A percentile compares a stretch with the other conserved stretches of the same genome.
phyloP scores from a whole-genome alignment of 2,329 filamentous ascomycete genomes.

The Mycocentrospora acerina region DNA sequence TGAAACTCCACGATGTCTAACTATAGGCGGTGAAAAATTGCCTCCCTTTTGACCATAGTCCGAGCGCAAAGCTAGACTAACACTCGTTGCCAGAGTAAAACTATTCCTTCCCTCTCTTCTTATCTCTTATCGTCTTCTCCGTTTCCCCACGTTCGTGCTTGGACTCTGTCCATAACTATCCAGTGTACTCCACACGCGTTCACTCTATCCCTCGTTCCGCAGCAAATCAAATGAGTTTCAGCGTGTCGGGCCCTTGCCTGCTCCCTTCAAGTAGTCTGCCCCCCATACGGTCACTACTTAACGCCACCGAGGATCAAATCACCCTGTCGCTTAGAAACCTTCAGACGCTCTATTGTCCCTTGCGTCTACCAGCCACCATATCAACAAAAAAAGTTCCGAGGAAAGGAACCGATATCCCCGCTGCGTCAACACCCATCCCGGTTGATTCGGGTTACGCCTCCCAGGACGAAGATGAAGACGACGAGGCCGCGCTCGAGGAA shows the following conservation, averaged over 20 bases:
- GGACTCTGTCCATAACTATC: too few species aligned
- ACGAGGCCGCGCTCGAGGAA: slow-evolving; percentile 21
- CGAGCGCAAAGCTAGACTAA: slow-evolving; percentile 33
- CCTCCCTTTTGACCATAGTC: slow-evolving; percentile 20
- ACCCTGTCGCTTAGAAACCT: slow-evolving; percentile 27
- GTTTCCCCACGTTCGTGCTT: slow-evolving; percentile 22
- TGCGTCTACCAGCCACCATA: slow-evolving; percentile 29
- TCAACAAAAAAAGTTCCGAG: slow-evolving; percentile 11
- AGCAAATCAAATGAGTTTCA: slow-evolving; percentile 27
- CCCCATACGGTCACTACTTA: slow-evolving; percentile 24
- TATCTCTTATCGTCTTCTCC: slow-evolving; percentile 20
- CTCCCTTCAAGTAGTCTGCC: slow-evolving; percentile 38
- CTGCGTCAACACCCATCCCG: slow-evolving; percentile 19
- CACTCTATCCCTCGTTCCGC: too few species aligned
- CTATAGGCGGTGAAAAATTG: slow-evolving; percentile 38
- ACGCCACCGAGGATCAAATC: slow-evolving; percentile 25
- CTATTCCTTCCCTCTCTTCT: slow-evolving; percentile 9
- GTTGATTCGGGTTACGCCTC: slow-evolving; percentile 41
- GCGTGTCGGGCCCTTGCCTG: slow-evolving; percentile 24
- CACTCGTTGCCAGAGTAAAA: slow-evolving; percentile 11
- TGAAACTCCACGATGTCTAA: slow-evolving; percentile 22
- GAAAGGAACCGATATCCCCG: slow-evolving; percentile 16
- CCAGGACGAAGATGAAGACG: slow-evolving; percentile 32
- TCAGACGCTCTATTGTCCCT: slow-evolving; percentile 35
- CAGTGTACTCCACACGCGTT: too few species aligned